Conservation (phyloP, 176 grass and related monocot species). For the Metroxylon sagu region DNA sequence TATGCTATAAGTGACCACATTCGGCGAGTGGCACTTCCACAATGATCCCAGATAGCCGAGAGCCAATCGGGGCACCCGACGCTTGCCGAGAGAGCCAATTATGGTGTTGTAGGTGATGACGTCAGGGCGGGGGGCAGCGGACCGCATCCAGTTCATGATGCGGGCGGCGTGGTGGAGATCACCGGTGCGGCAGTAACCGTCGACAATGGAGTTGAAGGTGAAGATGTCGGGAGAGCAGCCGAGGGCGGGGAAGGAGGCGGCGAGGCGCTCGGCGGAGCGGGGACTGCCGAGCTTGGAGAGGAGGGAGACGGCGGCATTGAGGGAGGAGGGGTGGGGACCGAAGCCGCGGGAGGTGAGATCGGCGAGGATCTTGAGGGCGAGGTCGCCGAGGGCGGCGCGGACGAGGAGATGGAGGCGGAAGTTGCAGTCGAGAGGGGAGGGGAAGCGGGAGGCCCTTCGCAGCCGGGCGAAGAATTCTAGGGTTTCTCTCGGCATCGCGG, state of each 20-base stretch:
- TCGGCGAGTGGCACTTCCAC: neutral
- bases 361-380: conserved; percentile 12
- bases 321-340: neutral
- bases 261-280: neutral
- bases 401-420: conserved; percentile 3
- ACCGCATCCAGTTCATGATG: neutral
- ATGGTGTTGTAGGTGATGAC: conserved; percentile 6
- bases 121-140: neutral
- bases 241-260: neutral
- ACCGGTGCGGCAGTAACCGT: neutral
- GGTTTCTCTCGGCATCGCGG: too few species aligned
- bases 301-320: conserved; percentile 1
- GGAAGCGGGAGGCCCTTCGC: neutral
- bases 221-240: neutral
- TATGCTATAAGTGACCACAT: conserved; percentile 2
- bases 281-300: neutral
- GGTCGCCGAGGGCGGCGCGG: conserved; percentile 2
- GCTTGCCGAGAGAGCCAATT: neutral
- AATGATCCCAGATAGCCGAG: neutral
- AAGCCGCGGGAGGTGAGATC: conserved; percentile 8
- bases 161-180: neutral
- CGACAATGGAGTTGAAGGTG: neutral
- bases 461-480: neutral
- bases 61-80: neutral
- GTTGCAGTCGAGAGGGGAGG: conserved; percentile 1